Evolutionary conservation across 495 filamentous ascomycete species (phyloP).

Genomic region (Geopyxis carbonaria): DNA sequence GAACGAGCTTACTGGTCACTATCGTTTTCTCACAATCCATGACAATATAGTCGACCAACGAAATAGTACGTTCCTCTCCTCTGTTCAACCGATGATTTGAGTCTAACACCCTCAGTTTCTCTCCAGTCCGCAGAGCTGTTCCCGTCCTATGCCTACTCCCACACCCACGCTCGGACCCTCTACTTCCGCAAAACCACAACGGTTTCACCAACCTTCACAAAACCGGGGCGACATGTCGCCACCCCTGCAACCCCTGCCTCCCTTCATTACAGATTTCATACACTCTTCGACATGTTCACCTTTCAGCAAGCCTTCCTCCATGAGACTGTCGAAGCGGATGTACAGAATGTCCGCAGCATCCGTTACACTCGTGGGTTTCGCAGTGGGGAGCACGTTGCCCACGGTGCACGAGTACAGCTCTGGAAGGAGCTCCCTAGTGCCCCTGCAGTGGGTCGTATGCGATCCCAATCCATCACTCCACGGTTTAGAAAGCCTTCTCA

Average conservation of each 20-base stretch:
- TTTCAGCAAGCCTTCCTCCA: conserved; percentile 18
- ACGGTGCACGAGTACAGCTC: conserved; percentile 19
- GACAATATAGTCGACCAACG: conserved; percentile 11
- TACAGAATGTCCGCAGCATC: conserved; percentile 15
- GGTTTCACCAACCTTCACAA: background rate
- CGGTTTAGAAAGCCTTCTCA: too few relatives aligned
- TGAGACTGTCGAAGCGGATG: conserved; percentile 18
- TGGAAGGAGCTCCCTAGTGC: conserved; percentile 10
- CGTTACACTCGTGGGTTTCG: conserved; percentile 16
- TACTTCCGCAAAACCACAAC: too few relatives aligned
- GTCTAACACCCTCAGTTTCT: conserved; percentile 9
- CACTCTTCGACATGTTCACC: conserved; percentile 14
- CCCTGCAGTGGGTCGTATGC: background rate
- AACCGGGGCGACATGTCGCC: background rate
- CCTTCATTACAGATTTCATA: conserved; percentile 14
- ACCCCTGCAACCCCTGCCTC: too few relatives aligned
- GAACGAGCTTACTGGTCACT: conserved; percentile 7
- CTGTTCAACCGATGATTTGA: background rate
- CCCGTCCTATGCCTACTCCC: conserved; percentile 20
- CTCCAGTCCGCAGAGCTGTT: conserved; percentile 12
- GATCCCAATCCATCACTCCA: background rate
- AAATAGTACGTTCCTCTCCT: conserved; percentile 1
- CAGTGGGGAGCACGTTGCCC: conserved; percentile 12
- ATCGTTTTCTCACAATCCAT: conserved; percentile 14
- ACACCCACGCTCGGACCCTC: too few relatives aligned